These are phyloP conservation scores for Gentiana dahurica DNA, from an alignment of 257 asterid genomes.

Conservation along the genomic window DNA sequence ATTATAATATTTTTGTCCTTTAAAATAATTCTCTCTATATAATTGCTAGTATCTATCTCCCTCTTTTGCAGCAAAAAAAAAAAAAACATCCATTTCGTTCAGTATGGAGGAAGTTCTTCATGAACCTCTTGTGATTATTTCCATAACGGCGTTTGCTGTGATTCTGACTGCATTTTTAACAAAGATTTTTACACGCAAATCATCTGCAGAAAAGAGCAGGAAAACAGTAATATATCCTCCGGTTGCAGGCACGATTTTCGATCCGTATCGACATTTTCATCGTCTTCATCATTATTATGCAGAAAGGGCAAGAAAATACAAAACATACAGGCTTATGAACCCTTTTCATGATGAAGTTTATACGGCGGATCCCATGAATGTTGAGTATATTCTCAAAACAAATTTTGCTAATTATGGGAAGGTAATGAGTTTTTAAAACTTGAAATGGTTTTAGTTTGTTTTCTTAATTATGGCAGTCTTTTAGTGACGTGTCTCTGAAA, in stretches of 20 bases:
- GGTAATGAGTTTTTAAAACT: conserved; percentile 18
- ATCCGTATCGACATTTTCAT: conserved; percentile 27
- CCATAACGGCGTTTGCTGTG: conserved; percentile 17
- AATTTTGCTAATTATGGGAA: conserved; percentile 51
- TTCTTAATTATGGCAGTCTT: too few relatives aligned
- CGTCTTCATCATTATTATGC: conserved; percentile 34
- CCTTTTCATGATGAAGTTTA: conserved; percentile 26
- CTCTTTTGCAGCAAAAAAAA: too few relatives aligned
- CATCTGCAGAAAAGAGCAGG: conserved; percentile 4
- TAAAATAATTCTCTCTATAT: too few relatives aligned
- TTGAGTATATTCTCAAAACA: conserved; percentile 56
- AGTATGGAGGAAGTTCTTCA: conserved; percentile 3
- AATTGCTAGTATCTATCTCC: too few relatives aligned
- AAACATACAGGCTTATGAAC: conserved; percentile 37
- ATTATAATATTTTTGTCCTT: too few relatives aligned
- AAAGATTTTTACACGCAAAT: conserved; percentile 1
- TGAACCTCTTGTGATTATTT: neutral
- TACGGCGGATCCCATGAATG: conserved; percentile 54
- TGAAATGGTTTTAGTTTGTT: too few relatives aligned
- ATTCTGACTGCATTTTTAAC: conserved; percentile 8
- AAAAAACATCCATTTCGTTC: too few relatives aligned
- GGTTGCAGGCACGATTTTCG: conserved; percentile 39
- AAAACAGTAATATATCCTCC: conserved; percentile 15
- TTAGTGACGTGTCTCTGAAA: too few relatives aligned
- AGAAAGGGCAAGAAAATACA: conserved; percentile 28